Evolutionary conservation across 176 grass and related monocot genomes (phyloP).

Genomic region (Juncus inflexus): DNA sequence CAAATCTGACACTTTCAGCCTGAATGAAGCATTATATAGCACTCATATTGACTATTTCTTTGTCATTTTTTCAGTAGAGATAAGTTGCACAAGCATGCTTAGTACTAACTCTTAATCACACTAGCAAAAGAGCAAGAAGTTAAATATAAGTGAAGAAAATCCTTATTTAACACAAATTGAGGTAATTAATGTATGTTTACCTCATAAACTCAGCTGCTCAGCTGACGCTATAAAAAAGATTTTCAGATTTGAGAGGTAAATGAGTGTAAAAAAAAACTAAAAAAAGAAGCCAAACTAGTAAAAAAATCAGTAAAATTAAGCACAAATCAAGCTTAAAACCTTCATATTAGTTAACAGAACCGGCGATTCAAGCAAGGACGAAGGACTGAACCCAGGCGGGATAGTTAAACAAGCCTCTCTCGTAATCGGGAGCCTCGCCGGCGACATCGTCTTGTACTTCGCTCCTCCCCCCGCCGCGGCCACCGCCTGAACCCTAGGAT

Average conservation of each 20-base stretch:
- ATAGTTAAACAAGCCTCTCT: slow-evolving; percentile 81
- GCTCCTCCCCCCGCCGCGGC: slow-evolving; percentile 49
- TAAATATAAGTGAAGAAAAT: neutral
- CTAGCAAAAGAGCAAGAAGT: neutral
- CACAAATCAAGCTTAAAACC: slow-evolving; percentile 30
- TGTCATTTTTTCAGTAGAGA: too few species aligned
- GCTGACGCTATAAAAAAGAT: too few species aligned
- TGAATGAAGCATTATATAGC: too few species aligned
- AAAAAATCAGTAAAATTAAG: neutral
- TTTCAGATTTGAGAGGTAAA: too few species aligned
- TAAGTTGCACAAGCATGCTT: too few species aligned
- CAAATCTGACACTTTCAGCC: too few species aligned
- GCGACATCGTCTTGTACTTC: slow-evolving; percentile 95
- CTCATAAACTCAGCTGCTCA: too few species aligned
- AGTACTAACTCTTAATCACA: too few species aligned
- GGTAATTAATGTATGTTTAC: too few species aligned
- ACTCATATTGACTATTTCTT: too few species aligned
- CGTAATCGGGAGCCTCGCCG: slow-evolving; percentile 75
- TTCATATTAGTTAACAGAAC: slow-evolving; percentile 90
- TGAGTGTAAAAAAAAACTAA: too few species aligned
- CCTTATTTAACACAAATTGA: slow-evolving; percentile 1
- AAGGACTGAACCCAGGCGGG: slow-evolving; percentile 79
- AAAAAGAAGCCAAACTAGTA: neutral
- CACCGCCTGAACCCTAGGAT: slow-evolving; percentile 43
- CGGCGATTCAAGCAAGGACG: slow-evolving; percentile 73